Percentiles rank a stretch among this genome's conserved stretches.
Evolutionary conservation across 75 land plant species (phyloP).

Genomic region (Pinus tabuliformis): DNA sequence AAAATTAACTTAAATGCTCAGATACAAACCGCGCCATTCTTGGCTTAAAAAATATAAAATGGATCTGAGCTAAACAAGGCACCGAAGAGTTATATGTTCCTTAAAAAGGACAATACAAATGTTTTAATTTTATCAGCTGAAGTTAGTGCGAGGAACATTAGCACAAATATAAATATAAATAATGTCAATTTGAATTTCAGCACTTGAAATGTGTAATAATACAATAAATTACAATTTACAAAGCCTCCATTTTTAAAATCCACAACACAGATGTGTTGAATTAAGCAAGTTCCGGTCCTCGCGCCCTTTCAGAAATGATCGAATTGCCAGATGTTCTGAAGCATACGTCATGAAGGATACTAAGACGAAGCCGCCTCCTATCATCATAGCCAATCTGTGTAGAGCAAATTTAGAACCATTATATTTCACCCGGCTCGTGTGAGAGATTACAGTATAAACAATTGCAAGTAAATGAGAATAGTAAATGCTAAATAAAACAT

Average conservation of each 20-base stretch:
- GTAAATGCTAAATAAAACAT: not conserved
- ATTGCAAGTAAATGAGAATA: not conserved
- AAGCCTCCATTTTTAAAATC: slow-evolving; percentile 1
- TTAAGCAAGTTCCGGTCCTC: slow-evolving; percentile 49
- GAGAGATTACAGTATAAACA: not conserved
- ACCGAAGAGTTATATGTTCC: not conserved
- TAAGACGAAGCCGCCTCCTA: slow-evolving; percentile 68
- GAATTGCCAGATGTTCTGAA: slow-evolving; percentile 79
- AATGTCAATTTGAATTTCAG: not conserved
- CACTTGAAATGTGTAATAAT: slow-evolving; percentile 4
- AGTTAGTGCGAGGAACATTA: not conserved
- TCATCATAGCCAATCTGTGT: slow-evolving; percentile 76
- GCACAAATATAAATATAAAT: not conserved
- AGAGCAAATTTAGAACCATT: slow-evolving; percentile 2
- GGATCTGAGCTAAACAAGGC: too few relatives aligned
- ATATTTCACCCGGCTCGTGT: not conserved
- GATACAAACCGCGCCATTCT: too few relatives aligned
- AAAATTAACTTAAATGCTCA: too few relatives aligned
- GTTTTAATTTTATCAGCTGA: not conserved
- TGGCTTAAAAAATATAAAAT: too few relatives aligned
- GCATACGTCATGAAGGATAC: slow-evolving; percentile 85
- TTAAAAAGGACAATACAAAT: not conserved
- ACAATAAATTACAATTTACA: not conserved
- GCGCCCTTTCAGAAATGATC: slow-evolving; percentile 63
- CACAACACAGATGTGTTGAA: not conserved